Base-by-base conservation (phyloP, 2,329 filamentous ascomycete genomes). In the Chaetomium olivaceum region DNA sequence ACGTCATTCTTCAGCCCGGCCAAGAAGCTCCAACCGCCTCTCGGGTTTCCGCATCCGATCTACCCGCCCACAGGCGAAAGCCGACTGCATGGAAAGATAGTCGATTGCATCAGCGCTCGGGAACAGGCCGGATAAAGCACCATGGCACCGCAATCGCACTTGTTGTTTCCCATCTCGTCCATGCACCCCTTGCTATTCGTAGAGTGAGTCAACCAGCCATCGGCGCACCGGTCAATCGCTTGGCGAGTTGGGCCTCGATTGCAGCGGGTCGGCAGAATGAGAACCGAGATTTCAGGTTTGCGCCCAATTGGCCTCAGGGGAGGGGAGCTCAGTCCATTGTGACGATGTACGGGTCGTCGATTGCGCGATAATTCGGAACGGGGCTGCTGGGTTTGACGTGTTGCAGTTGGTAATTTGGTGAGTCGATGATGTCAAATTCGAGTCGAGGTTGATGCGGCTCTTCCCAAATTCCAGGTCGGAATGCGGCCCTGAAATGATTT, bases 1-100 rank as follows among this genome's bases (percentile, higher is more conserved):
- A 67, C 65, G 65, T 67, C 65, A 67, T 67, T 25, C 50, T 12
- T 25, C 36, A 48, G 58, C 19, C 43, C 56, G 61, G 51, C 39
- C 57, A 46, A 56, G 51, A 36, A 23, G 29, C 19, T 21, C 12
- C 23, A 31, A 16, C 36, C n/a, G 51, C n/a, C 4, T 9, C 46
- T 12, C 29, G 46, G 21, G 43, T 14, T 27, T 19, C 16, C 25
- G 52, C 59, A 46, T 43, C 63, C 52, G 63, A 48, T 51, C 36
- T 61, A 60, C 16, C 63, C 56, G 62, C 46, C 46, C 9, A 39
- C 29, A 19, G 39, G 5, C 25, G 39, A 21, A 48, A 48, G 46
- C 39, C 39, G 39, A n/a, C 36, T 6, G 27, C 27, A 19, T 43
- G 0, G 16, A 43, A 43, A 43, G n/a, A n/a, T n/a, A 31, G 39